These are phyloP conservation scores for Sclerotinia nivalis DNA, from an alignment of 2,329 filamentous ascomycete species.

Conservation along the genomic window DNA sequence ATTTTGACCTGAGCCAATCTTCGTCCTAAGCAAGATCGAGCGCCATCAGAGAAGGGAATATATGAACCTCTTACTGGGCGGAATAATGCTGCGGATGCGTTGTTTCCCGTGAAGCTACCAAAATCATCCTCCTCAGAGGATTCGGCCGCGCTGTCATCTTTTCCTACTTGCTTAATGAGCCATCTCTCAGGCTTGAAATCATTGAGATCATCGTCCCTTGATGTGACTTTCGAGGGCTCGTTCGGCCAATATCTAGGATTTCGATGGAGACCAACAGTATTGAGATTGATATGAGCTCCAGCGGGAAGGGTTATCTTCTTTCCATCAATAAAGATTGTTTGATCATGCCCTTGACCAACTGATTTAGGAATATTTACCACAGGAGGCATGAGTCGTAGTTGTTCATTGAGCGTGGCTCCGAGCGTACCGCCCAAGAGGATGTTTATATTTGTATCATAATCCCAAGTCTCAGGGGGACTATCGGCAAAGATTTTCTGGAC, in stretches of 20 bases:
- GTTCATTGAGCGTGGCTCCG: conserved; percentile 77
- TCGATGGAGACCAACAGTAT: conserved; percentile 49
- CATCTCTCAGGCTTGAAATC: conserved; percentile 59
- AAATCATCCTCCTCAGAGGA: conserved; percentile 24
- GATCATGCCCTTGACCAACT: conserved; percentile 50
- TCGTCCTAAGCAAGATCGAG: conserved; percentile 44
- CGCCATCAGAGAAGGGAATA: conserved; percentile 43
- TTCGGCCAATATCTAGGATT: conserved; percentile 59
- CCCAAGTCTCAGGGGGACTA: conserved; percentile 62
- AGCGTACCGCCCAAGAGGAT: conserved; percentile 67
- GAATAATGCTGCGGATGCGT: conserved; percentile 31
- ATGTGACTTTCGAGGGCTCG: conserved; percentile 58
- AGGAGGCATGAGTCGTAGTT: conserved; percentile 70
- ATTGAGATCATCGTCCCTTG: conserved; percentile 46
- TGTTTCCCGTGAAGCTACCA: conserved; percentile 24
- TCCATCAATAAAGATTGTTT: conserved; percentile 51
- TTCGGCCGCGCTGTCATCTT: conserved; percentile 43
- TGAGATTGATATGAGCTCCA: conserved; percentile 48
- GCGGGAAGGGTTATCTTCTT: conserved; percentile 29
- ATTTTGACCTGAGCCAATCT: conserved; percentile 44
- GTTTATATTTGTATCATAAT: conserved; percentile 67
- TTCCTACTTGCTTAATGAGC: conserved; percentile 60
- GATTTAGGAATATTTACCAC: conserved; percentile 73
- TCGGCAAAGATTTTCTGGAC: conserved; percentile 65
- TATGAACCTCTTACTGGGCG: conserved; percentile 39